A percentile compares a stretch with the other conserved stretches of the same genome.
Evolutionary conservation across 257 asterid species (phyloP).

Genomic region (Cruciata laevipes): DNA sequence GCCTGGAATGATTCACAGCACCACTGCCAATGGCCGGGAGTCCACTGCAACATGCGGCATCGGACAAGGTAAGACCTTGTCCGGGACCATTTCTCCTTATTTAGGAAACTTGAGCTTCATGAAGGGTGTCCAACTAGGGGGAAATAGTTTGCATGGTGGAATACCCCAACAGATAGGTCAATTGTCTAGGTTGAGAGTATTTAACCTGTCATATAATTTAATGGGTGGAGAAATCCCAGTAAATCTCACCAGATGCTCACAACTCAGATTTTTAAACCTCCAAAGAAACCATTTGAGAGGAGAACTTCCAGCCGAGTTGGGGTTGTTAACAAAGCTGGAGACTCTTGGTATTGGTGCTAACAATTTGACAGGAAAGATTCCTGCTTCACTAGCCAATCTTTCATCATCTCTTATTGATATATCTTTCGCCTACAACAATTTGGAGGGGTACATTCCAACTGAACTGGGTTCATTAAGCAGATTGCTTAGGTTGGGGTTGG

Average conservation of each 20-base stretch:
- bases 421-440: neutral
- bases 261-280: neutral
- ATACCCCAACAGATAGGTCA: neutral
- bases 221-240: neutral
- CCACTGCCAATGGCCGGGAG: neutral
- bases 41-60: neutral
- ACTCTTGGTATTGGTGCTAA: neutral
- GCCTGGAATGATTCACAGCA: neutral
- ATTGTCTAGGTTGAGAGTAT: neutral
- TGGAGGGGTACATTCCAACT: neutral
- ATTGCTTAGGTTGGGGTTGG: too few species aligned
- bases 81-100: neutral
- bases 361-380: constrained; percentile 18
- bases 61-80: neutral
- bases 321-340: neutral
- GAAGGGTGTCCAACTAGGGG: neutral
- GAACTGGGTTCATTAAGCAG: constrained; percentile 4
- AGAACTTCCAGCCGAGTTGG: neutral
- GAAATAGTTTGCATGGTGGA: neutral
- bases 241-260: neutral
- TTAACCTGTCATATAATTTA: neutral
- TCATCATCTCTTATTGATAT: neutral
- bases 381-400: constrained; percentile 26
- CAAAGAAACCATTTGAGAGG: neutral
- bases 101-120: neutral